Percentiles rank a stretch among this genome's conserved stretches.
phyloP scores from a whole-genome alignment of 169 alveolate genomes.

The Eimeria sp. region DNA sequence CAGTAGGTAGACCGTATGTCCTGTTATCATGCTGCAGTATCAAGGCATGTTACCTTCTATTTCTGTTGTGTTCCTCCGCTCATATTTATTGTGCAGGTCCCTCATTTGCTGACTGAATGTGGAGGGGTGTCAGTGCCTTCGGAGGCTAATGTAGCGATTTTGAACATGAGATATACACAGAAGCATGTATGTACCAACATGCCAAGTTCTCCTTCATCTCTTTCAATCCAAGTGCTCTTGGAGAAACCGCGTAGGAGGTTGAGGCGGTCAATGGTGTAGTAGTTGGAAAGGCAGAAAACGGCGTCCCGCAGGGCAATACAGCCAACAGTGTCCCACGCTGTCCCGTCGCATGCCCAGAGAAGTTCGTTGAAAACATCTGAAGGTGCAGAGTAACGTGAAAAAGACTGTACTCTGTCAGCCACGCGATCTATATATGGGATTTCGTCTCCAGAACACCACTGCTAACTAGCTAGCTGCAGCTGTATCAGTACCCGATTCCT shows the following conservation, averaged over 20 bases:
- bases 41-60: not conserved
- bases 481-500: conserved; percentile 43
- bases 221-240: conserved; percentile 48
- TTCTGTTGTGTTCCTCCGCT: not conserved
- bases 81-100: not conserved
- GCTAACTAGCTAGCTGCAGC: not conserved
- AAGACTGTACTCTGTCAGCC: not conserved
- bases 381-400: not conserved
- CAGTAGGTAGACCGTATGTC: not conserved
- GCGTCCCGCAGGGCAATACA: conserved; percentile 75
- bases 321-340: conserved; percentile 74
- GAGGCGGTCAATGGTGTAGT: conserved; percentile 56
- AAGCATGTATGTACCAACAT: not conserved
- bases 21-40: not conserved
- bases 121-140: not conserved
- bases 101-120: not conserved
- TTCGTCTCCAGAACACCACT: not conserved
- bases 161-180: not conserved
- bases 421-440: not conserved
- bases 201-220: conserved; percentile 67
- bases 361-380: conserved; percentile 78
- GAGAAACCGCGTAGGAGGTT: conserved; percentile 40
- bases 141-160: not conserved
- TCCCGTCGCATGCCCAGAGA: conserved; percentile 78
- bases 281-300: conserved; percentile 70